phyloP scores from a whole-genome alignment of 139 green algal genomes.

The Auxenochlorella protothecoides region DNA sequence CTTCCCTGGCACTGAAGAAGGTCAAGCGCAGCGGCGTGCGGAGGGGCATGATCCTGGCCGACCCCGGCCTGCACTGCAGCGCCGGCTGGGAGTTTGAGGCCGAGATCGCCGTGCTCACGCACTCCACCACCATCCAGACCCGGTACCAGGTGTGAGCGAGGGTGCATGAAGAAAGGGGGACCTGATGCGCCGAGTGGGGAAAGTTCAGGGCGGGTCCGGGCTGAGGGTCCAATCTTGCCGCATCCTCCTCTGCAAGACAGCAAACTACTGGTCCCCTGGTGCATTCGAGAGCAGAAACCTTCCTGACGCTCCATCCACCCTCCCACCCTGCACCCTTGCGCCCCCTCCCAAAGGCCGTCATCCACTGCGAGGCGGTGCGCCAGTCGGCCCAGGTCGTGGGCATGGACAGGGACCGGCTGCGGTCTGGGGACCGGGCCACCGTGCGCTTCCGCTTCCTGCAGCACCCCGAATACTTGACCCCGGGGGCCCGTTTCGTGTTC shows the following conservation, averaged over 20 bases:
- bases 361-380: slow-evolving; percentile 88
- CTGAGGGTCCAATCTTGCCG: no score
- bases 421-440: slow-evolving; percentile 59
- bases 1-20: slow-evolving; percentile 78
- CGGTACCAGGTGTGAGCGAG: slow-evolving; percentile 50
- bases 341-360: slow-evolving; percentile 50
- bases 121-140: slow-evolving; percentile 84
- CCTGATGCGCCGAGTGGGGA: no score
- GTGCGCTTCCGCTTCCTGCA: slow-evolving; percentile 85
- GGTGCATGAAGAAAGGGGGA: neutral
- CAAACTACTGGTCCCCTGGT: neutral
- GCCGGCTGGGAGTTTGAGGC: slow-evolving; percentile 82
- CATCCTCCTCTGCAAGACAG: no score
- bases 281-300: neutral
- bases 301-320: slow-evolving; percentile 1
- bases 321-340: neutral
- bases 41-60: slow-evolving; percentile 87
- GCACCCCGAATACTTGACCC: slow-evolving; percentile 70
- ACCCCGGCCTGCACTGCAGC: slow-evolving; percentile 42
- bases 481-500: slow-evolving; percentile 79
- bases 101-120: slow-evolving; percentile 85
- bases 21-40: slow-evolving; percentile 62
- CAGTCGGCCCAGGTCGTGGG: slow-evolving; percentile 66
- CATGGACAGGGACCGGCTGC: slow-evolving; percentile 74
- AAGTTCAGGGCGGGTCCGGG: no score